Evolutionary conservation across 1,284 basidiomycete species (phyloP).

Genomic region (Malassezia slooffiae): DNA sequence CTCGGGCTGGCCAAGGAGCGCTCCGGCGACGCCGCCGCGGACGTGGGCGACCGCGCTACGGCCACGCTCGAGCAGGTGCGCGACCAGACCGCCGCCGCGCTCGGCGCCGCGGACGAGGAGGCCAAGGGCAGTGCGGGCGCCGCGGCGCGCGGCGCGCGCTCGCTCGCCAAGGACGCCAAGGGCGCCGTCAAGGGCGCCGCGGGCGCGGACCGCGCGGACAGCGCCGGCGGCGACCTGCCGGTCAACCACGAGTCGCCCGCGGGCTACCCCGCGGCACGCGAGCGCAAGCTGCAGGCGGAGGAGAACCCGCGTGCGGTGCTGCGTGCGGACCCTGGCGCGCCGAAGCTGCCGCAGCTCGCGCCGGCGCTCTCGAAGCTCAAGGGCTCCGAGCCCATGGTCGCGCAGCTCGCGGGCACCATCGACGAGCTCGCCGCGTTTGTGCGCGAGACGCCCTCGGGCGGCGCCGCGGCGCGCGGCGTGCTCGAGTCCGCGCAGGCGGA

Average conservation of each 20-base stretch:
- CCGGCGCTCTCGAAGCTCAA: conserved; percentile 66
- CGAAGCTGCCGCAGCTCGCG: conserved; percentile 59
- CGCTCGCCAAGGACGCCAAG: conserved; percentile 21
- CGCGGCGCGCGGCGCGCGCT: conserved; percentile 26
- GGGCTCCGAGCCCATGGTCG: conserved; percentile 74
- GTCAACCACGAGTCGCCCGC: conserved; percentile 29
- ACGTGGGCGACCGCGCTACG: conserved; percentile 7
- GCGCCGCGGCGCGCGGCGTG: conserved; percentile 56
- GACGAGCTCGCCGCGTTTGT: conserved; percentile 80
- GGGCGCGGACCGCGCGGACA: conserved; percentile 10
- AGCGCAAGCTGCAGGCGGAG: conserved; percentile 34
- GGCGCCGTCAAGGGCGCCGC: conserved; percentile 26
- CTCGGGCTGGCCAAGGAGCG: conserved; percentile 19
- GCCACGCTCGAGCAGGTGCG: neutral
- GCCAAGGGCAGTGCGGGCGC: conserved; percentile 22
- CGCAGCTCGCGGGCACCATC: conserved; percentile 82
- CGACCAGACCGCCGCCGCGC: neutral
- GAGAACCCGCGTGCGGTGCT: conserved; percentile 24
- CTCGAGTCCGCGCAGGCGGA: conserved; percentile 57
- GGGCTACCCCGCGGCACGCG: conserved; percentile 24
- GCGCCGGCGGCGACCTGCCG: conserved; percentile 25
- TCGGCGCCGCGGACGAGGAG: conserved; percentile 22
- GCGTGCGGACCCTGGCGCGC: conserved; percentile 32
- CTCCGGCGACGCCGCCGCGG: conserved; percentile 20
- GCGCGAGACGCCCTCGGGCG: conserved; percentile 44